Conservation (phyloP, 2,329 filamentous ascomycete genomes). For the Trichoderma guizhouense region DNA sequence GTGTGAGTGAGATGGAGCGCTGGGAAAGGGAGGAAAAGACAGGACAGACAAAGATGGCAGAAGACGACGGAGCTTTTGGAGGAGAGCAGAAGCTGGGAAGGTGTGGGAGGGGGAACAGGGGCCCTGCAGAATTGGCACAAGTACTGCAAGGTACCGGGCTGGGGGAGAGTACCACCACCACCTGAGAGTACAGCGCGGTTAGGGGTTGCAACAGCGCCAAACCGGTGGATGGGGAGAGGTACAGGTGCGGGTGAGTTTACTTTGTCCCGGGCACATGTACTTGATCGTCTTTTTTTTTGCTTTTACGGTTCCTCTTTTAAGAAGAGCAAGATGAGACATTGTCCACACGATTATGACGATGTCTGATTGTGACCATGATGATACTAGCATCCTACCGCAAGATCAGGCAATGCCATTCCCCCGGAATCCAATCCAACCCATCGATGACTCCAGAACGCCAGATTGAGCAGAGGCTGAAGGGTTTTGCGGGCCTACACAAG, state of each 20-base stretch:
- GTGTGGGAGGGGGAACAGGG: slow-evolving; percentile 10
- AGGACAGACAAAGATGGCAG: not conserved
- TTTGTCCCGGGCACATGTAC: not conserved
- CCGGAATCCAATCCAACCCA: not conserved
- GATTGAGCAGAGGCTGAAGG: not conserved
- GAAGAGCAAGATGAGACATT: not conserved
- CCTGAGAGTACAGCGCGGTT: not conserved
- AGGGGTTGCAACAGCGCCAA: not conserved
- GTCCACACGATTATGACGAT: not conserved
- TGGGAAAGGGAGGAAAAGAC: not conserved
- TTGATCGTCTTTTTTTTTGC: not conserved
- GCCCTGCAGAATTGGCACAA: not conserved
- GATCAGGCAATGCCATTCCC: not conserved
- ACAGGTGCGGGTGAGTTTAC: not conserved
- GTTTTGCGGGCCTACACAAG: not conserved
- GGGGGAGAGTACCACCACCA: not conserved
- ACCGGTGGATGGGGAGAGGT: not conserved
- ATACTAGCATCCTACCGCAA: not conserved
- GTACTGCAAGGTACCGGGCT: slow-evolving; percentile 13
- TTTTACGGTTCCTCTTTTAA: not conserved
- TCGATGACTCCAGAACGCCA: too few species aligned
- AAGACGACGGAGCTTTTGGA: not conserved
- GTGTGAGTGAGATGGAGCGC: not conserved
- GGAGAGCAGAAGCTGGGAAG: slow-evolving; percentile 6
- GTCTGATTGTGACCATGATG: not conserved